Conservation (phyloP, 1,284 basidiomycete genomes). For the Ganoderma meredithae region DNA sequence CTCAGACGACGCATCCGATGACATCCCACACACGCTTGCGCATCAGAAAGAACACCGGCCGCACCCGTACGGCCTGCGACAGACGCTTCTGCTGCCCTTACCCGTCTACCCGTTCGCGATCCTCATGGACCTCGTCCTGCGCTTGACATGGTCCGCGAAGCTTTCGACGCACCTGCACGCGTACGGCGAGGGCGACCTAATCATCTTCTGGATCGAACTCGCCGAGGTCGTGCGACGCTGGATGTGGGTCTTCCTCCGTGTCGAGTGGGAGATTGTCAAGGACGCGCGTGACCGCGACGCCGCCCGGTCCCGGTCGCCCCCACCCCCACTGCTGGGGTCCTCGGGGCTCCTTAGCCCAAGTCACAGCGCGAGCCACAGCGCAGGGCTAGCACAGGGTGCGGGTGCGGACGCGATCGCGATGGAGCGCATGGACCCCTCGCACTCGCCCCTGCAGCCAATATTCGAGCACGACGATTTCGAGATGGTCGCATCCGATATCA, state of each 20-base stretch:
- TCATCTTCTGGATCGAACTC: slow-evolving; percentile 91
- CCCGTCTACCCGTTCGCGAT: slow-evolving; percentile 89
- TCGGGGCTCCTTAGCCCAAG: slow-evolving; percentile 3
- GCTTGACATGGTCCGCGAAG: slow-evolving; percentile 96
- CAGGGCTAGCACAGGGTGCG: not conserved
- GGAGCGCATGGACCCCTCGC: slow-evolving; percentile 26
- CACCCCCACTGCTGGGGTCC: slow-evolving; percentile 10
- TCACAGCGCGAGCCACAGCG: not conserved
- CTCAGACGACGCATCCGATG: slow-evolving; percentile 28
- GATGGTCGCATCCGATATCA: slow-evolving; percentile 34
- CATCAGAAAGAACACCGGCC: slow-evolving; percentile 37
- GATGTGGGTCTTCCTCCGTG: slow-evolving; percentile 96
- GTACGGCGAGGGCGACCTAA: slow-evolving; percentile 80
- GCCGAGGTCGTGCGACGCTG: slow-evolving; percentile 91
- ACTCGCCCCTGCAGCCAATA: slow-evolving; percentile 26
- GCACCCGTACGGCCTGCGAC: slow-evolving; percentile 77
- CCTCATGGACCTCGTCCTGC: slow-evolving; percentile 86
- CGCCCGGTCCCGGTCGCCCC: slow-evolving; percentile 34
- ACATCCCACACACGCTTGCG: slow-evolving; percentile 29
- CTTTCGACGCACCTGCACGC: slow-evolving; percentile 89
- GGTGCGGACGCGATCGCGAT: slow-evolving; percentile 17
- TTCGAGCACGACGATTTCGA: slow-evolving; percentile 39
- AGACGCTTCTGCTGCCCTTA: slow-evolving; percentile 78
- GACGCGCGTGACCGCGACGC: slow-evolving; percentile 30
- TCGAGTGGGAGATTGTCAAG: slow-evolving; percentile 94